A percentile compares a stretch with the other conserved stretches of the same genome.
Conservation (phyloP, 495 filamentous ascomycete genomes). For the Alectoria sarmentosa region DNA sequence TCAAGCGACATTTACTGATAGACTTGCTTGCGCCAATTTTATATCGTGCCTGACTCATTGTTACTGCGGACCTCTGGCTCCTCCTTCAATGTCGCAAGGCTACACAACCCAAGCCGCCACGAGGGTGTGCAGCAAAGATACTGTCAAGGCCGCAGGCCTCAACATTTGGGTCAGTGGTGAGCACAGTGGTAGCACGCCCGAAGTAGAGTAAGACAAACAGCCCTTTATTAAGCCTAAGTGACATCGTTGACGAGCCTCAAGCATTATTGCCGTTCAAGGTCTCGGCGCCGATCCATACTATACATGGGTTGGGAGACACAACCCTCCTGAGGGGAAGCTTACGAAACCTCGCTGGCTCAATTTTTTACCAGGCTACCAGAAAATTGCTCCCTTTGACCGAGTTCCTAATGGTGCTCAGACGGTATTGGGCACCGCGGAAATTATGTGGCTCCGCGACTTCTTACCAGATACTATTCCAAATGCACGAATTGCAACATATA, state of each 20-base stretch:
- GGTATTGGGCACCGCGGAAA: background rate
- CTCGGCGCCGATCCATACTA: background rate
- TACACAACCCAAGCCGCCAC: background rate
- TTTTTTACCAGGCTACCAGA: background rate
- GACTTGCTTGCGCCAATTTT: too few species aligned
- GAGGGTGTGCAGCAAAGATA: constrained; percentile 6
- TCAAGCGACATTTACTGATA: too few species aligned
- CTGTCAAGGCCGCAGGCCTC: constrained; percentile 1
- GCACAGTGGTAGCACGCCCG: background rate
- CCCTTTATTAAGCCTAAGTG: background rate
- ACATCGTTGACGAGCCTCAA: background rate
- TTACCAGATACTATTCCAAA: background rate
- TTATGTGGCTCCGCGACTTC: background rate
- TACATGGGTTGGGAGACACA: constrained; percentile 1
- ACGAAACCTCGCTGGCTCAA: background rate
- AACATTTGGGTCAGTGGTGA: constrained; percentile 7
- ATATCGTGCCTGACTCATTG: too few species aligned
- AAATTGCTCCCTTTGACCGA: background rate
- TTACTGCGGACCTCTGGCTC: too few species aligned
- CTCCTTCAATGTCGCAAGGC: too few species aligned
- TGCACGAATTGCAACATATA: constrained; percentile 1
- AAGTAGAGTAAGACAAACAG: constrained; percentile 7
- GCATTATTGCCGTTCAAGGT: constrained; percentile 3
- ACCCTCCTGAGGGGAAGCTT: background rate
- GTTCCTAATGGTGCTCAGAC: background rate